Evolutionary conservation across 192 early-diverging fungal genomes (phyloP), one percentile per base, ranked within the genome.

Genomic region (Podila epicladia): DNA sequence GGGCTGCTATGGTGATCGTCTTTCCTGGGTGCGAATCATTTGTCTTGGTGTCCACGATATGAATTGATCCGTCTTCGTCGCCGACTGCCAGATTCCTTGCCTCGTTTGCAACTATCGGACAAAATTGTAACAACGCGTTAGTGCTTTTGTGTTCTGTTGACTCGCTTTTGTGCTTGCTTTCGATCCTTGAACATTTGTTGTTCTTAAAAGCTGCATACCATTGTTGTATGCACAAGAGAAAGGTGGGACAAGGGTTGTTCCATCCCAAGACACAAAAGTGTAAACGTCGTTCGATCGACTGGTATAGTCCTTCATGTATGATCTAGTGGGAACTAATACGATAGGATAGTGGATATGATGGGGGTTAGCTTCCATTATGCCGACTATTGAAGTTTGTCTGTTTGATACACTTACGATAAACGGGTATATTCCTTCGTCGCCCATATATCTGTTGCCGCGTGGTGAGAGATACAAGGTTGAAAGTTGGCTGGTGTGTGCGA

Each of bases 31-130:
- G 76, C 22, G 68, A n/a, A 31, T 83, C 82, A 45, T 85, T 84
- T 32, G 73, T 74, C 29, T 78, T 75, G 0, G 93, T 90, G 61
- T 92, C 84, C 11, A 94, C 76, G 38, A 94, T 69, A 58, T 83
- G 73, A 12, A 94, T 74, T 22, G 76, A 83, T 15, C 93, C 93
- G 15, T 87, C 88, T 65, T 94, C 93, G 64, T 92, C 90, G 5
- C 88, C 90, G 5, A 93, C 85, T 7, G 93, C 92, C 45, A 94
- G 72, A 50, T 86, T 83, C 49, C 87, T 78, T 5, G 90, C 91
- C 20, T 85, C 82, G 28, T 86, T 85, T 9, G 84, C 83, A 28
- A 62, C 85, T 89, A 83, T 45, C 11, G 31, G 12, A 61, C 26
- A 33, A 17, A 61, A 17, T 24, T 26, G 22, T 9, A 20, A 28